Percentiles rank a stretch among this genome's conserved stretches.
Conservation (phyloP, 768 basidiomycete species). For the Collybia sp. region DNA sequence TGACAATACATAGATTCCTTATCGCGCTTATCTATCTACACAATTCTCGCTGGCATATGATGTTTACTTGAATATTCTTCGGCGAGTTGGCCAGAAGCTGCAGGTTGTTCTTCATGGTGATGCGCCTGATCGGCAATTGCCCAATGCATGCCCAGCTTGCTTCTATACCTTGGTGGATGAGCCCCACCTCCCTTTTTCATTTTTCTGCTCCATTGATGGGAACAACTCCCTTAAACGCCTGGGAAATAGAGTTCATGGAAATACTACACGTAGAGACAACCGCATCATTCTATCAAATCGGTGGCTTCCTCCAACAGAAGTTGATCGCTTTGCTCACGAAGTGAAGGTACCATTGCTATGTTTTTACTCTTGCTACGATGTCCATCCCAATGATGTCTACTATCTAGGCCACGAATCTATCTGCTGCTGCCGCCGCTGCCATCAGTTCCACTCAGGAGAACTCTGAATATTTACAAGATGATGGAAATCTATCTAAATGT, state of each 20-base stretch:
- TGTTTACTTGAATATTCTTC: slow-evolving; percentile 7
- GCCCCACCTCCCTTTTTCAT: slow-evolving; percentile 8
- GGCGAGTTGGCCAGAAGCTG: neutral
- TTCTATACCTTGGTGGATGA: slow-evolving; percentile 14
- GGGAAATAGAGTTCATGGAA: neutral
- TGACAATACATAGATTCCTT: too few species aligned
- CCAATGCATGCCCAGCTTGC: slow-evolving; percentile 16
- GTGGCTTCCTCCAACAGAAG: slow-evolving; percentile 7
- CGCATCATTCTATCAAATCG: slow-evolving; percentile 2
- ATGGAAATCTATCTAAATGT: slow-evolving; percentile 5
- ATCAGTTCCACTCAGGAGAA: too few species aligned
- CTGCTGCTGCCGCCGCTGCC: too few species aligned
- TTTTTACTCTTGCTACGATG: neutral
- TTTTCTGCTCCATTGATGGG: slow-evolving; percentile 20
- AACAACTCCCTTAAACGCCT: slow-evolving; percentile 23
- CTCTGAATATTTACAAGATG: neutral
- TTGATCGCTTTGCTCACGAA: slow-evolving; percentile 11
- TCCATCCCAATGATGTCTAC: too few species aligned
- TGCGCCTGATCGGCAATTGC: too few species aligned
- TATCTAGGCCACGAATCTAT: too few species aligned
- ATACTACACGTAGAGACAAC: slow-evolving; percentile 5
- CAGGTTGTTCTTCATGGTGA: too few species aligned
- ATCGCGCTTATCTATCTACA: too few species aligned
- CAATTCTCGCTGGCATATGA: slow-evolving; percentile 5
- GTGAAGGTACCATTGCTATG: neutral